phyloP scores from a whole-genome alignment of 192 early-diverging fungal genomes.

The Pecoramyces ruminantium region DNA sequence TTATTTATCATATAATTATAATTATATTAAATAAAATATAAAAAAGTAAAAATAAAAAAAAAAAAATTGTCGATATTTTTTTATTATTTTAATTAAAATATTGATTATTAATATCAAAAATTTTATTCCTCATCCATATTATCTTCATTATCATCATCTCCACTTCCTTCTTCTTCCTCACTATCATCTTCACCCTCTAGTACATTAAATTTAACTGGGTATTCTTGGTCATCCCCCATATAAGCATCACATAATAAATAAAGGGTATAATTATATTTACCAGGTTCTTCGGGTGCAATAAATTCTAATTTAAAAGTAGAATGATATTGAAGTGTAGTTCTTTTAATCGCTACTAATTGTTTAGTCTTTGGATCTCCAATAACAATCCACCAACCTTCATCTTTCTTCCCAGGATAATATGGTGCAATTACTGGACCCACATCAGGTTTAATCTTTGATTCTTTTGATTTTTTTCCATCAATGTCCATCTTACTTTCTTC shows the following conservation, averaged over 20 bases:
- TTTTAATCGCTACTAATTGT: constrained; percentile 72
- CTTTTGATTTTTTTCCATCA: background rate
- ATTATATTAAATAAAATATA: too few species aligned
- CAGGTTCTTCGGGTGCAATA: constrained; percentile 47
- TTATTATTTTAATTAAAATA: too few species aligned
- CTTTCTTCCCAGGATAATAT: constrained; percentile 73
- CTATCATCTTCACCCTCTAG: background rate
- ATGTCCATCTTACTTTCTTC: constrained; percentile 1
- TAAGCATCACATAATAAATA: constrained; percentile 91
- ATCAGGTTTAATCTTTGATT: constrained; percentile 2
- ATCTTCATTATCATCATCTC: constrained; percentile 6
- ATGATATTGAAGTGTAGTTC: constrained; percentile 47
- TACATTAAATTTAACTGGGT: constrained; percentile 35
- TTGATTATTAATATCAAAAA: too few species aligned
- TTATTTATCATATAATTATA: too few species aligned
- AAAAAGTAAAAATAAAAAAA: too few species aligned
- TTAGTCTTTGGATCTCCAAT: constrained; percentile 64
- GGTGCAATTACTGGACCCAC: constrained; percentile 79
- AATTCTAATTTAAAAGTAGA: constrained; percentile 66
- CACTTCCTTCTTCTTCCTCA: constrained; percentile 6
- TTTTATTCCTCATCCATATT: too few species aligned
- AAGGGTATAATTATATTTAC: constrained; percentile 46
- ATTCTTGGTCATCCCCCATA: constrained; percentile 87
- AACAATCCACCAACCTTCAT: constrained; percentile 97
- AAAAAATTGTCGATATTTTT: too few species aligned